These are phyloP conservation scores for Penicillium simplicissimum DNA, from an alignment of 495 filamentous ascomycete genomes.

Conservation along the genomic window DNA sequence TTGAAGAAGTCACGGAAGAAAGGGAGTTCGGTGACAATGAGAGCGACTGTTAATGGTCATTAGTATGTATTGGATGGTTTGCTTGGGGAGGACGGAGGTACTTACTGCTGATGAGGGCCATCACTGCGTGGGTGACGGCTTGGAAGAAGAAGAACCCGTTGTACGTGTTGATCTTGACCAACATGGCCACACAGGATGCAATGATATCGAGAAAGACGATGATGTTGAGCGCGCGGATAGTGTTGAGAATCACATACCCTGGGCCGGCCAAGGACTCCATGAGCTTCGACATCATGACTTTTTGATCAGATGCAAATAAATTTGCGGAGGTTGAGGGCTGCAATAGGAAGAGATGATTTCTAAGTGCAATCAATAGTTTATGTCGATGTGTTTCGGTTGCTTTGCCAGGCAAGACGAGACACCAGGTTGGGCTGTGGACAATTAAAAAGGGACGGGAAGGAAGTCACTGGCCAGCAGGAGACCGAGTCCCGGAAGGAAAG, in stretches of 20 bases:
- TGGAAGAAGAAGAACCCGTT: constrained; percentile 93
- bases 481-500: constrained; percentile 25
- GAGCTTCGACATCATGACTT: constrained; percentile 55
- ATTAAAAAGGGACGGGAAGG: constrained; percentile 36
- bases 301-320: background rate
- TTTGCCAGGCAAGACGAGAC: constrained; percentile 4
- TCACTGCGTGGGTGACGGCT: constrained; percentile 73
- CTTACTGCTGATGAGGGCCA: constrained; percentile 65
- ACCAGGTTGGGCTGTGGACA: constrained; percentile 18
- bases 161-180: constrained; percentile 74
- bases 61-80: constrained; percentile 10
- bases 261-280: constrained; percentile 69
- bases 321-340: background rate
- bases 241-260: constrained; percentile 87
- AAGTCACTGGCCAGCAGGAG: constrained; percentile 42
- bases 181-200: constrained; percentile 75
- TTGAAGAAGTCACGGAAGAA: constrained; percentile 69
- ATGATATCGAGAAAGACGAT: constrained; percentile 74
- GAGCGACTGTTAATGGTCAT: constrained; percentile 55
- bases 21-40: constrained; percentile 78
- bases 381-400: background rate
- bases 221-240: constrained; percentile 79
- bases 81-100: constrained; percentile 10
- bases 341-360: background rate
- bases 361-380: background rate